A percentile compares a stretch with the other conserved stretches of the same genome.
Evolutionary conservation across 495 filamentous ascomycete genomes (phyloP).

Genomic region (Penicillium subrubescens): DNA sequence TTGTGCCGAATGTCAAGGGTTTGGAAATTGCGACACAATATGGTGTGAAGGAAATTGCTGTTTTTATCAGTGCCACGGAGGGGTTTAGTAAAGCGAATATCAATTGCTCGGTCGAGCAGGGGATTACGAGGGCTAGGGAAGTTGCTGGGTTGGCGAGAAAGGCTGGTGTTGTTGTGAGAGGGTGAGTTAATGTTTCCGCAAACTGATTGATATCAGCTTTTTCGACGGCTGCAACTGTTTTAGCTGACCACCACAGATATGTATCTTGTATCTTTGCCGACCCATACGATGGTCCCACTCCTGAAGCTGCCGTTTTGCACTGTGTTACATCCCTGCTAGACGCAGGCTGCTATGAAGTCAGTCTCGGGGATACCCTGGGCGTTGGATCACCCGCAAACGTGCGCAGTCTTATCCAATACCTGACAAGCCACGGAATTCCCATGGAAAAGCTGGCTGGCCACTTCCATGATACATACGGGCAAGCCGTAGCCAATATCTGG

Average conservation of each 20-base stretch:
- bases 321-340: conserved; percentile 35
- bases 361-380: conserved; percentile 48
- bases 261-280: conserved; percentile 49
- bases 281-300: conserved; percentile 40
- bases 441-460: conserved; percentile 40
- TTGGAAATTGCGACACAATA: conserved; percentile 35
- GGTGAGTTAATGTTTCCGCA: conserved; percentile 26
- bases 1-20: conserved; percentile 47
- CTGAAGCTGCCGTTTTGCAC: conserved; percentile 33
- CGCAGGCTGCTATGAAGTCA: conserved; percentile 48
- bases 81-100: conserved; percentile 49
- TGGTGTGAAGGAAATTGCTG: conserved; percentile 40
- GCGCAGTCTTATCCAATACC: conserved; percentile 29
- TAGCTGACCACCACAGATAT: conserved; percentile 28
- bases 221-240: not conserved
- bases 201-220: not conserved
- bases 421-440: conserved; percentile 30
- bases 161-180: conserved; percentile 35
- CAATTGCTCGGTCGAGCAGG: conserved; percentile 42
- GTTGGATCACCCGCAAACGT: conserved; percentile 38
- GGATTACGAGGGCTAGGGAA: conserved; percentile 27
- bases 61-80: conserved; percentile 47
- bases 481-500: conserved; percentile 46
- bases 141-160: conserved; percentile 27
- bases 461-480: conserved; percentile 52